These are phyloP conservation scores for Cephaloascus albidus DNA, from an alignment of 805 yeast species.

Conservation along the genomic window DNA sequence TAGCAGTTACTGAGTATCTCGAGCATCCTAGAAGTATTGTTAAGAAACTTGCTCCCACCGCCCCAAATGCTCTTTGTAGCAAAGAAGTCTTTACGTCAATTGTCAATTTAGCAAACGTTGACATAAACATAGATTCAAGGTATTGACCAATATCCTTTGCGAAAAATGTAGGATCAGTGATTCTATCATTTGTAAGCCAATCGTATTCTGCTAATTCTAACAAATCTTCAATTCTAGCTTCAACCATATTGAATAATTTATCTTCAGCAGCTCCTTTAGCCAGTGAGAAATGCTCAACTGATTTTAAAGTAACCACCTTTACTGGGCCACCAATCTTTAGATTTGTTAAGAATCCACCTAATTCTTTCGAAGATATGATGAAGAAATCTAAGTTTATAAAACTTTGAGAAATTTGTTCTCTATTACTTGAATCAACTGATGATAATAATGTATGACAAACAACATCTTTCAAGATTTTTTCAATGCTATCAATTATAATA, in stretches of 20 bases:
- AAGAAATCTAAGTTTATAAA: slow-evolving; percentile 84
- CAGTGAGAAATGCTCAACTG: slow-evolving; percentile 44
- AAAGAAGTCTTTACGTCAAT: slow-evolving; percentile 66
- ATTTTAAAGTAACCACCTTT: slow-evolving; percentile 28
- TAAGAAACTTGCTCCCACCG: too few species aligned
- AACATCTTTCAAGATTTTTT: slow-evolving; percentile 55
- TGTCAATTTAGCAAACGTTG: slow-evolving; percentile 79
- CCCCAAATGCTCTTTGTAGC: slow-evolving; percentile 82
- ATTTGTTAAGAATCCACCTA: slow-evolving; percentile 38
- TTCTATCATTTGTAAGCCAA: slow-evolving; percentile 52
- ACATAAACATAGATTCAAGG: slow-evolving; percentile 74
- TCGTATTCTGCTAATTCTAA: slow-evolving; percentile 81
- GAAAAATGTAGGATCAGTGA: slow-evolving; percentile 59
- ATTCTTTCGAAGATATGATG: slow-evolving; percentile 61
- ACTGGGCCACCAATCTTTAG: slow-evolving; percentile 24
- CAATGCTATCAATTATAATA: slow-evolving; percentile 53
- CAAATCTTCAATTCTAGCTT: slow-evolving; percentile 68
- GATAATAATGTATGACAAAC: slow-evolving; percentile 56
- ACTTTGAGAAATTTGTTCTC: slow-evolving; percentile 87
- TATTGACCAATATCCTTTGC: slow-evolving; percentile 80
- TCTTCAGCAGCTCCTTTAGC: slow-evolving; percentile 70
- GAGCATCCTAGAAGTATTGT: too few species aligned
- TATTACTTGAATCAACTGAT: slow-evolving; percentile 60
- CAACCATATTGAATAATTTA: slow-evolving; percentile 74
- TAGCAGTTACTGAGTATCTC: too few species aligned